phyloP scores from a whole-genome alignment of 2,329 filamentous ascomycete genomes.

The Monosporascus ibericus region DNA sequence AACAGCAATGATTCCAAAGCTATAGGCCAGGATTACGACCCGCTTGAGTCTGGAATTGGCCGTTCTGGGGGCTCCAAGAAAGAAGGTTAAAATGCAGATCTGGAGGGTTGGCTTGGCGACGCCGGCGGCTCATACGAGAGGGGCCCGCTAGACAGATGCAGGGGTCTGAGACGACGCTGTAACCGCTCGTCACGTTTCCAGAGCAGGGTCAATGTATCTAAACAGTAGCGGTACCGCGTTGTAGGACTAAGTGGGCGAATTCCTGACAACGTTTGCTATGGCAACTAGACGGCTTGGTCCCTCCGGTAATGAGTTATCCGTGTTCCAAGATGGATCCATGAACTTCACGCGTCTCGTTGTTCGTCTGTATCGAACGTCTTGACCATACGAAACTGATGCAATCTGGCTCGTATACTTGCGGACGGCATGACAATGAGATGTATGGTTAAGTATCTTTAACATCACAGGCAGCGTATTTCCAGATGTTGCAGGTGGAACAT shows the following conservation, averaged over 20 bases:
- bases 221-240: no score
- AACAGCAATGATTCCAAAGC: not conserved
- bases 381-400: not conserved
- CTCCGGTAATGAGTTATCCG: not conserved
- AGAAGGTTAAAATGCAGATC: slow-evolving; percentile 17
- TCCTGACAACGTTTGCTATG: no score
- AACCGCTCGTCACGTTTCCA: not conserved
- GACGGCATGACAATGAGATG: no score
- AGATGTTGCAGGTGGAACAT: no score
- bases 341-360: no score
- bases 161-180: slow-evolving; percentile 1
- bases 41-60: slow-evolving; percentile 4
- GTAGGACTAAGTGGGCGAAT: no score
- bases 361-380: not conserved
- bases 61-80: slow-evolving; percentile 13
- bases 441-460: no score
- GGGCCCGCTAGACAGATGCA: not conserved
- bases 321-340: not conserved
- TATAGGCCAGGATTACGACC: not conserved
- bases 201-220: no score
- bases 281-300: not conserved
- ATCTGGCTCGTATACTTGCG: not conserved
- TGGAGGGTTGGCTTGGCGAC: not conserved
- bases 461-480: no score
- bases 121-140: not conserved